phyloP scores from a whole-genome alignment of 2,329 filamentous ascomycete genomes.

The Apiospora arundinis region DNA sequence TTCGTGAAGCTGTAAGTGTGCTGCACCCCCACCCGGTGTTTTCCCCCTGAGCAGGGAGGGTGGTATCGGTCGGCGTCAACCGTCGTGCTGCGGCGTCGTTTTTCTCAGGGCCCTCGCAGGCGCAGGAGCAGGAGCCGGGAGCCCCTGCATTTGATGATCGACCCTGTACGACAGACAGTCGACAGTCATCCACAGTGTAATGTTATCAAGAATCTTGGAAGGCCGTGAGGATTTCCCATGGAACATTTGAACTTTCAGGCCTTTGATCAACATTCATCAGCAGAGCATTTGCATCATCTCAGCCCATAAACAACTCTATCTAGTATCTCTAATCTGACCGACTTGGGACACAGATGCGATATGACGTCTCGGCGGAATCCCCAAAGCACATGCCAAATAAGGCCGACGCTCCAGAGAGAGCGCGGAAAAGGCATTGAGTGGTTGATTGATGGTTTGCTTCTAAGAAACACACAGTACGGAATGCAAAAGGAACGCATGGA shows the following conservation, averaged over 20 bases:
- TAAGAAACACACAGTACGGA: constrained; percentile 16
- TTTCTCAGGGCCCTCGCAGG: too few species aligned
- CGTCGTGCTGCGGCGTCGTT: background rate
- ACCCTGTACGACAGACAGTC: background rate
- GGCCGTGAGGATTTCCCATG: too few species aligned
- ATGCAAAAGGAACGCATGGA: background rate
- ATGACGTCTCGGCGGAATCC: background rate
- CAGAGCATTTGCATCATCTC: background rate
- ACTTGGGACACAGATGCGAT: background rate
- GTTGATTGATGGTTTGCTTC: constrained; percentile 1
- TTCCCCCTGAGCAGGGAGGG: constrained; percentile 1
- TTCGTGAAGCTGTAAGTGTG: background rate
- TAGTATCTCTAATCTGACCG: background rate
- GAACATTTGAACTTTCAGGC: background rate
- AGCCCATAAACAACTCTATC: background rate
- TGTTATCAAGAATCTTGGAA: too few species aligned
- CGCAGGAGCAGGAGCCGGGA: too few species aligned
- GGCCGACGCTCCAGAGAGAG: background rate
- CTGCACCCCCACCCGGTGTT: background rate
- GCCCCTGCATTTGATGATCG: background rate
- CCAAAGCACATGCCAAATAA: background rate
- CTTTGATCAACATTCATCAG: background rate
- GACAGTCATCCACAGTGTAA: background rate
- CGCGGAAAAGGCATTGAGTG: background rate
- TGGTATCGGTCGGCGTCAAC: background rate